A percentile compares a stretch with the other conserved stretches of the same genome.
Conservation (phyloP, 192 early-diverging fungal genomes). For the Mortierella claussenii region DNA sequence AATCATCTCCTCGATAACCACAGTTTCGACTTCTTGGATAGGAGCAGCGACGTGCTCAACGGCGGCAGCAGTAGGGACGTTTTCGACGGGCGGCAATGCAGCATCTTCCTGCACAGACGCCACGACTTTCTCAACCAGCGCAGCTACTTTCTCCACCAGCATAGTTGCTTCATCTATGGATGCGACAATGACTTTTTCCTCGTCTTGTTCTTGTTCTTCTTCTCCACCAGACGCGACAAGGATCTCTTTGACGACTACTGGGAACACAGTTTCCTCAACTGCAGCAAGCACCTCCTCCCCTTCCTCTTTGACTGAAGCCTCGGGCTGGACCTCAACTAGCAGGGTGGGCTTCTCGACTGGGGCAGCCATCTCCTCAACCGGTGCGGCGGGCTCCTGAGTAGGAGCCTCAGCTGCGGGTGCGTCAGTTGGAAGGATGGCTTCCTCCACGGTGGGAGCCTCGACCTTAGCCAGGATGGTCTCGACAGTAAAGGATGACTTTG, state of each 20-base stretch:
- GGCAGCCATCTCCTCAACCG: background rate
- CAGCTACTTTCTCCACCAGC: background rate
- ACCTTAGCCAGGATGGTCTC: no score
- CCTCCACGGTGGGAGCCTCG: no score
- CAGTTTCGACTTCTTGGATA: no score
- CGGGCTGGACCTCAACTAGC: background rate
- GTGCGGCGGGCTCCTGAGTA: background rate
- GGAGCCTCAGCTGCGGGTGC: background rate
- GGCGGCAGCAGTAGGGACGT: no score
- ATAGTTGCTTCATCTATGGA: background rate
- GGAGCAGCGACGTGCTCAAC: no score
- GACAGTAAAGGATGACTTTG: no score
- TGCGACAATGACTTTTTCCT: background rate
- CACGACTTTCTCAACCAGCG: background rate
- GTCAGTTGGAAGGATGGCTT: no score
- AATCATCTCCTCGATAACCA: no score
- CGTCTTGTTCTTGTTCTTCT: no score
- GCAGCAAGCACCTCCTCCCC: background rate
- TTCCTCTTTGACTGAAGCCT: background rate
- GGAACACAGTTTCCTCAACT: background rate
- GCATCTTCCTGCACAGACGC: no score
- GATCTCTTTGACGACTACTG: background rate
- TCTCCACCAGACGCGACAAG: no score
- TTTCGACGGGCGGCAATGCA: no score
- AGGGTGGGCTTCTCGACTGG: background rate